phyloP scores from a whole-genome alignment of 2,329 filamentous ascomycete species.

The Talaromyces sp. region DNA sequence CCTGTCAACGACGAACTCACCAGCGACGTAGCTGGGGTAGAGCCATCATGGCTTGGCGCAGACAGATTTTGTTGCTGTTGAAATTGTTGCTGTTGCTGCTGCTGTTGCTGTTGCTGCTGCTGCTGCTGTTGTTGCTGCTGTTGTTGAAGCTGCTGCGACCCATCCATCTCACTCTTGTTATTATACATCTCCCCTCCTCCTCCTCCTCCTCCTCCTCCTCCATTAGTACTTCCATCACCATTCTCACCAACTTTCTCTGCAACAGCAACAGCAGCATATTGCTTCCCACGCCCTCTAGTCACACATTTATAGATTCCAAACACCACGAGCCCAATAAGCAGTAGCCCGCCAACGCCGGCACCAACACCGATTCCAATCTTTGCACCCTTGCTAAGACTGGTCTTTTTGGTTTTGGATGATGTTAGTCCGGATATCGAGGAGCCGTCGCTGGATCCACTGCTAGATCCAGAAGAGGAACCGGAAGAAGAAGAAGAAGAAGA shows the following conservation, averaged over 20 bases:
- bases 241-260: background rate
- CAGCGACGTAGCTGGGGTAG: background rate
- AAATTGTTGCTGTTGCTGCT: background rate
- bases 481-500: background rate
- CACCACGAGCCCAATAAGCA: background rate
- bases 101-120: background rate
- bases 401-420: background rate
- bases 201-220: too few species aligned
- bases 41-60: background rate
- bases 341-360: conserved; percentile 3
- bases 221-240: background rate
- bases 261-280: background rate
- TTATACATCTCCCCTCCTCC: background rate
- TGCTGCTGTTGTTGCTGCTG: background rate
- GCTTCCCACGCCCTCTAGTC: background rate
- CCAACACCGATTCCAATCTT: conserved; percentile 9
- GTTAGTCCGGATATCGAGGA: background rate
- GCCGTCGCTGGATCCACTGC: background rate
- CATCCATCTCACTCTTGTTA: conserved; percentile 5
- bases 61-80: background rate
- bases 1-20: background rate
- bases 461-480: background rate
- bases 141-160: background rate
- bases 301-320: conserved; percentile 1
- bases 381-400: conserved; percentile 4